phyloP scores from a whole-genome alignment of 2,329 filamentous ascomycete genomes.

The Colletotrichum kahawae region DNA sequence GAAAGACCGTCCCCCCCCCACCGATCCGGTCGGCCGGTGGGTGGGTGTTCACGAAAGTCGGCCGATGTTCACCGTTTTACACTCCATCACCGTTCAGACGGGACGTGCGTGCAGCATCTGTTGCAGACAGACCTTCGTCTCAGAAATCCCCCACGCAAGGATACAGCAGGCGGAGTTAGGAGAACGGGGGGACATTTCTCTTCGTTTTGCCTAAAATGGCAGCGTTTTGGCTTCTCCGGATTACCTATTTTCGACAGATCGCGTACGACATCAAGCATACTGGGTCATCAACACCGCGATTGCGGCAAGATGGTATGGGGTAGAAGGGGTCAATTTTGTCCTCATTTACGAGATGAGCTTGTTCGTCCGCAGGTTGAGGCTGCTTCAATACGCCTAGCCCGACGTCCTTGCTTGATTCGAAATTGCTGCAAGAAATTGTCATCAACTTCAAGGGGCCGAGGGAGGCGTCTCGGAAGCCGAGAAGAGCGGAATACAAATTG shows the following conservation, averaged over 20 bases:
- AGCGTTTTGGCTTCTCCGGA: not conserved
- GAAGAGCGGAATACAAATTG: not conserved
- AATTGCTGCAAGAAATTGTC: conserved; percentile 2
- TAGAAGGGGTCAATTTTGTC: not conserved
- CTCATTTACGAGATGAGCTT: not conserved
- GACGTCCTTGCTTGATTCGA: not conserved
- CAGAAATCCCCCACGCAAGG: conserved; percentile 11
- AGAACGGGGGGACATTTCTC: not conserved
- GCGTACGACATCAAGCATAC: not conserved
- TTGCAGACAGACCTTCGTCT: conserved; percentile 13
- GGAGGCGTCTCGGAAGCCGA: conserved; percentile 8
- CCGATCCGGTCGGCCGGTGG: not conserved
- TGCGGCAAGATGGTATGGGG: not conserved
- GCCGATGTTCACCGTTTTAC: not conserved
- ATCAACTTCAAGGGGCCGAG: conserved; percentile 10
- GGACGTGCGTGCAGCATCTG: conserved; percentile 8
- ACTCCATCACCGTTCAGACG: not conserved
- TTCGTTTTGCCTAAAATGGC: not conserved
- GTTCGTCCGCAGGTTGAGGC: not conserved
- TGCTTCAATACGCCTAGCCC: not conserved
- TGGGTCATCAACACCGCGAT: not conserved
- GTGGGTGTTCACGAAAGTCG: not conserved
- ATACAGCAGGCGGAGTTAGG: not conserved
- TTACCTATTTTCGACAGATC: not conserved
- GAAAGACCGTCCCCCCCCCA: conserved; percentile 4